phyloP scores from a whole-genome alignment of 2,329 filamentous ascomycete genomes.

The Neofusicoccum laricinum region DNA sequence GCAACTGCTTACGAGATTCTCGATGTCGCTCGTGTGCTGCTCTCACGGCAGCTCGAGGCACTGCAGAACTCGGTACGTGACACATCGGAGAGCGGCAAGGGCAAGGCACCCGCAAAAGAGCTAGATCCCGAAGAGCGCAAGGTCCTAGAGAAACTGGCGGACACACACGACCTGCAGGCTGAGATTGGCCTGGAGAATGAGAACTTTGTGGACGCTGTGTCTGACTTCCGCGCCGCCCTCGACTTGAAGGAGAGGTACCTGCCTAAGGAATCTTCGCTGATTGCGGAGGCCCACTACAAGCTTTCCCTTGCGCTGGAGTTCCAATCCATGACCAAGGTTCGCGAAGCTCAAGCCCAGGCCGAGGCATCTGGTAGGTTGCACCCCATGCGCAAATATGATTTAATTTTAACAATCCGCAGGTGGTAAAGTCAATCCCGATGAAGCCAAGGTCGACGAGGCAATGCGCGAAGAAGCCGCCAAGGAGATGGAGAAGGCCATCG shows the following conservation, averaged over 20 bases:
- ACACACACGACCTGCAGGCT: conserved; percentile 89
- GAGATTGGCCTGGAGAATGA: conserved; percentile 98
- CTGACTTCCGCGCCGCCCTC: conserved; percentile 75
- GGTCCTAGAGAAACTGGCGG: conserved; percentile 81
- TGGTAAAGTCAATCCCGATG: conserved; percentile 40
- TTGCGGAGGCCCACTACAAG: conserved; percentile 96
- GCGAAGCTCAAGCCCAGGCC: conserved; percentile 48
- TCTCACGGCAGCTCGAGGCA: conserved; percentile 55
- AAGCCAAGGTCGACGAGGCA: conserved; percentile 60
- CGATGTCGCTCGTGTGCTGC: conserved; percentile 60
- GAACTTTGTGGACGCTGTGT: conserved; percentile 82
- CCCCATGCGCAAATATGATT: not conserved
- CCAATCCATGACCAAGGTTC: conserved; percentile 68
- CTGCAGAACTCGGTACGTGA: conserved; percentile 22
- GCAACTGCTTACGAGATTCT: conserved; percentile 62
- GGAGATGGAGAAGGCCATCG: conserved; percentile 72
- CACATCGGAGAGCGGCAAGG: conserved; percentile 44
- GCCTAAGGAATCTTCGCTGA: conserved; percentile 73
- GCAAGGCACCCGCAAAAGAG: conserved; percentile 39
- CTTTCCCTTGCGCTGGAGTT: conserved; percentile 94
- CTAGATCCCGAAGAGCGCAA: conserved; percentile 47
- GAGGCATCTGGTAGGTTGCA: conserved; percentile 13
- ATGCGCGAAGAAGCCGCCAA: conserved; percentile 68
- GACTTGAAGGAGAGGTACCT: conserved; percentile 76
- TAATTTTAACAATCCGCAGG: conserved; percentile 32